Conservation (phyloP, 2,329 filamentous ascomycete species). For the Phaeomoniella chlamydospora region DNA sequence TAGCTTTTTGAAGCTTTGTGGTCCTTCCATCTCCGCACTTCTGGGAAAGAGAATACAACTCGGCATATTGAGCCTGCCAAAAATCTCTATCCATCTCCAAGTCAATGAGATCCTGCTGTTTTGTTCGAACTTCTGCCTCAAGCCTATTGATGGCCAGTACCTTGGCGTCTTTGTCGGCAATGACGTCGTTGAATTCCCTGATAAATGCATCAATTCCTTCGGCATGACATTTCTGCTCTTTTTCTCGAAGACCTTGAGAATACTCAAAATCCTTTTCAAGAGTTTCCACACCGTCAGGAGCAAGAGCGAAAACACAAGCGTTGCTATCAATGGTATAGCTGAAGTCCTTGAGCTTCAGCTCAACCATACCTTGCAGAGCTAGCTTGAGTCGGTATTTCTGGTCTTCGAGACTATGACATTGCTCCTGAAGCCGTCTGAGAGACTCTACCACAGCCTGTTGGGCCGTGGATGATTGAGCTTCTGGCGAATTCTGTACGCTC, state of each 20-base stretch:
- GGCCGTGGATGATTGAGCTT: background rate
- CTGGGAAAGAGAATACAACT: background rate
- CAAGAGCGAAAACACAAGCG: background rate
- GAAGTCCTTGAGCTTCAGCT: background rate
- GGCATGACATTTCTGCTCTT: background rate
- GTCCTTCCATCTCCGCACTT: background rate
- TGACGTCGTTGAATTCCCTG: background rate
- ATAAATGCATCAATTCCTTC: background rate
- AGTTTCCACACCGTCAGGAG: background rate
- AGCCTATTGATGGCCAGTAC: background rate
- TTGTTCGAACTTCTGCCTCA: background rate
- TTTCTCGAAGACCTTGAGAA: background rate
- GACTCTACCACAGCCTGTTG: background rate
- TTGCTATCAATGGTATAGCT: background rate
- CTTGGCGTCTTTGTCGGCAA: background rate
- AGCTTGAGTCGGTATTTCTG: background rate
- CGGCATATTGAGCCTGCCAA: background rate
- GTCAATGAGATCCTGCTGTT: background rate
- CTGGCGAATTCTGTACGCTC: background rate
- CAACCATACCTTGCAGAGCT: background rate
- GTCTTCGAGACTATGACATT: background rate
- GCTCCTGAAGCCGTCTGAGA: background rate
- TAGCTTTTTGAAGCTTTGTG: too few species aligned
- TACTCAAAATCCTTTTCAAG: background rate
- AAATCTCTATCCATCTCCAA: background rate